Evolutionary conservation across 1,284 basidiomycete species (phyloP).

Genomic region (Caloboletus firmus): DNA sequence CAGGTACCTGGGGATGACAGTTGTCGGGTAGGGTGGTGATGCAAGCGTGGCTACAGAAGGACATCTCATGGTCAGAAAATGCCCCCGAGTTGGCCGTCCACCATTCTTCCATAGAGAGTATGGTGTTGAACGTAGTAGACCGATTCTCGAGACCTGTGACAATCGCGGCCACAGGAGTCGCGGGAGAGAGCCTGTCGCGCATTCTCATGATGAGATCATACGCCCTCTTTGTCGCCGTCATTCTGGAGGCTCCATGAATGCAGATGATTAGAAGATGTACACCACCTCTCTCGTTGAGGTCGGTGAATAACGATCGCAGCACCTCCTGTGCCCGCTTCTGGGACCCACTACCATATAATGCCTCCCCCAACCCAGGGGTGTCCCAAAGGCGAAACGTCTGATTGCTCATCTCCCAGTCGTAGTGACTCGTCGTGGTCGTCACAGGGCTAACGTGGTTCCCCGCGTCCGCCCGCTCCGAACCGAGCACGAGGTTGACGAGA

Average conservation of each 20-base stretch:
- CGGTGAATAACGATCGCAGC: constrained; percentile 21
- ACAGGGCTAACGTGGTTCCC: constrained; percentile 25
- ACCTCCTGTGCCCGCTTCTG: constrained; percentile 22
- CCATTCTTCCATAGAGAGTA: constrained; percentile 33
- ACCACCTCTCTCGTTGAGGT: constrained; percentile 27
- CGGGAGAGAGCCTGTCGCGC: constrained; percentile 16
- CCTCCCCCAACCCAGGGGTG: constrained; percentile 25
- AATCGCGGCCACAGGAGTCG: constrained; percentile 30
- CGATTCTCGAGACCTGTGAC: constrained; percentile 34
- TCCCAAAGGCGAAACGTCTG: constrained; percentile 27
- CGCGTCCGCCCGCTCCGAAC: constrained; percentile 17
- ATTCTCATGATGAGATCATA: constrained; percentile 25
- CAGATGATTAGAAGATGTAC: constrained; percentile 33
- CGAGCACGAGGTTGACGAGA: constrained; percentile 30
- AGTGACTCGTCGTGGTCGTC: constrained; percentile 14
- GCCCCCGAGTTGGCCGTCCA: constrained; percentile 25
- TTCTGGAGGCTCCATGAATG: constrained; percentile 22
- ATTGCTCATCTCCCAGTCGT: constrained; percentile 18
- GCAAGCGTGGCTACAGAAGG: constrained; percentile 33
- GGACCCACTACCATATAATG: constrained; percentile 9
- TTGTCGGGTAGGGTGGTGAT: constrained; percentile 32
- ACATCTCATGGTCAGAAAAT: constrained; percentile 17
- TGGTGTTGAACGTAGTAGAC: constrained; percentile 10
- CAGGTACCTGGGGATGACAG: constrained; percentile 27
- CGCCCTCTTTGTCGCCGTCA: constrained; percentile 20